Evolutionary conservation across 495 filamentous ascomycete species (phyloP).

Genomic region (Aspergillus biplanus): DNA sequence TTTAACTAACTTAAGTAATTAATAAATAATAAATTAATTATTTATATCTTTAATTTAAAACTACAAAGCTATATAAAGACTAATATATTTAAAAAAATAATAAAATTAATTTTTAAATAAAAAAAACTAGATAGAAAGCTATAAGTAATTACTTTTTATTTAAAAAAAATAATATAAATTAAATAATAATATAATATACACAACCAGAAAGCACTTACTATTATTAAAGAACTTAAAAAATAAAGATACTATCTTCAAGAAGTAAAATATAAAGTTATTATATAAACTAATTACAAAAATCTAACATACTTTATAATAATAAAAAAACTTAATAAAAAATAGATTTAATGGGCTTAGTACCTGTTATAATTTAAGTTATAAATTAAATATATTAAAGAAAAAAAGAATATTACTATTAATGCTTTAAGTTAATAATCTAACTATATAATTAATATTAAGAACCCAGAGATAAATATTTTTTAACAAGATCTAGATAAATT

Average conservation of each 20-base stretch:
- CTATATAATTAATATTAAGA: constrained; percentile 7
- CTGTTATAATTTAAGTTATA: not conserved
- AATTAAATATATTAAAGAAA: constrained; percentile 8
- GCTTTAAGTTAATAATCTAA: not conserved
- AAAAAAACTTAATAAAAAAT: not conserved
- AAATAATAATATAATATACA: no score
- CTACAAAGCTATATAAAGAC: no score
- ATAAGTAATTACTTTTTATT: no score
- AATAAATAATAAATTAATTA: no score
- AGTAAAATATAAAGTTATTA: not conserved
- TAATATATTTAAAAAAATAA: no score
- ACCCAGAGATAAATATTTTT: not conserved
- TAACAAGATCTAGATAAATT: not conserved
- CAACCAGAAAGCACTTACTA: no score
- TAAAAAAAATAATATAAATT: no score
- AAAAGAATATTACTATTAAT: not conserved
- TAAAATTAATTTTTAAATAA: no score
- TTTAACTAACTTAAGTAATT: no score
- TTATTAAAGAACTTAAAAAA: no score
- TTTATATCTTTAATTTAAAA: no score
- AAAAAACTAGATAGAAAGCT: no score
- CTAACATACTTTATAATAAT: not conserved
- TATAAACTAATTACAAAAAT: constrained; percentile 3
- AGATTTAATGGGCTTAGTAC: not conserved
- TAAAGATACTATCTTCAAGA: not conserved